phyloP scores from a whole-genome alignment of 176 grass and related monocot species.

The Microstegium vimineum region DNA sequence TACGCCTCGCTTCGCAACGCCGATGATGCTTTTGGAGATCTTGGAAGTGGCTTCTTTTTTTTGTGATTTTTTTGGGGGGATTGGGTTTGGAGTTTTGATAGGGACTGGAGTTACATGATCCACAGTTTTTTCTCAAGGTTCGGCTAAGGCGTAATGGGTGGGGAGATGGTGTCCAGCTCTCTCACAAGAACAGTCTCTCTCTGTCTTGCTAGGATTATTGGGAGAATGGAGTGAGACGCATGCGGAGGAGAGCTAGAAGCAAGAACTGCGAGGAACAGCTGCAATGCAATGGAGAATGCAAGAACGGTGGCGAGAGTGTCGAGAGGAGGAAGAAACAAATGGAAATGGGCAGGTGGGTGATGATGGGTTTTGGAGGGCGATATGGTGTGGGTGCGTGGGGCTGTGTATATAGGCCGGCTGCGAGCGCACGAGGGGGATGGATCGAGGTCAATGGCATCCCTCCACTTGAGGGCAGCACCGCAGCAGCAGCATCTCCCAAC shows the following conservation, averaged over 20 bases:
- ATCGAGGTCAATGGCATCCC: slow-evolving; percentile 48
- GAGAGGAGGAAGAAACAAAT: not conserved
- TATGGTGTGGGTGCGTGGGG: slow-evolving; percentile 26
- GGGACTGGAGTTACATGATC: slow-evolving; percentile 57
- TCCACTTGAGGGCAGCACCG: slow-evolving; percentile 27
- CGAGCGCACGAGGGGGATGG: slow-evolving; percentile 24
- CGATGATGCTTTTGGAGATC: not conserved
- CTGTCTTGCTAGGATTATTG: not conserved
- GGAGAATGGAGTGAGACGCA: not conserved
- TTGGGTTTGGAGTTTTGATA: slow-evolving; percentile 22
- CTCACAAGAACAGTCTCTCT: slow-evolving; percentile 22
- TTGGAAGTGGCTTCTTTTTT: slow-evolving; percentile 21
- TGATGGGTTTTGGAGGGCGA: slow-evolving; percentile 5
- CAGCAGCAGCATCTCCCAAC: slow-evolving; percentile 31
- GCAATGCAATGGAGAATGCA: slow-evolving; percentile 6
- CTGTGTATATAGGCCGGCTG: slow-evolving; percentile 31
- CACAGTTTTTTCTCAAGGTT: slow-evolving; percentile 62
- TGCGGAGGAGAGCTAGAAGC: not conserved
- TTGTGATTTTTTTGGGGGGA: not conserved
- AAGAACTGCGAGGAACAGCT: not conserved
- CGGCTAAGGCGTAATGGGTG: slow-evolving; percentile 42
- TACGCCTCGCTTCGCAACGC: slow-evolving; percentile 14
- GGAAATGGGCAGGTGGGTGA: not conserved
- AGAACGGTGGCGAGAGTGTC: not conserved
- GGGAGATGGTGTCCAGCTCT: slow-evolving; percentile 33